These are phyloP conservation scores for Aspergillus sp. DNA, from an alignment of 2,329 filamentous ascomycete species.

Conservation along the genomic window DNA sequence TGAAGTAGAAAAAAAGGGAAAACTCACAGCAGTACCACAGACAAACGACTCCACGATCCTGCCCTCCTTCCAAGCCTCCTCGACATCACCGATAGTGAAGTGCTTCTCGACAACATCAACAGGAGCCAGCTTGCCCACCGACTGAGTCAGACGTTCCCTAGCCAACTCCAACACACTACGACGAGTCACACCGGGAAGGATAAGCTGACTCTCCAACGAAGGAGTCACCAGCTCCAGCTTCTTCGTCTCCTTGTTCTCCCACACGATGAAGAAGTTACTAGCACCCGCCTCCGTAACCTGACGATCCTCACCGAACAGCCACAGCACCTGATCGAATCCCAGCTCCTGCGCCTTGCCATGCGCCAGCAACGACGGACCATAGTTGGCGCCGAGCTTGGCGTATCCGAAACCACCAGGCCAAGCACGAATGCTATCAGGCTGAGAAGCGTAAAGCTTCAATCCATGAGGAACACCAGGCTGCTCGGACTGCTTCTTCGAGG, in stretches of 20 bases:
- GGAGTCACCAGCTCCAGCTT: slow-evolving; percentile 76
- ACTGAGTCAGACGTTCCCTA: slow-evolving; percentile 58
- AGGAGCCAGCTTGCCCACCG: slow-evolving; percentile 59
- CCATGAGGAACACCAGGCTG: slow-evolving; percentile 24
- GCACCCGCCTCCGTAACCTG: slow-evolving; percentile 89
- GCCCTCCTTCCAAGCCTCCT: slow-evolving; percentile 71
- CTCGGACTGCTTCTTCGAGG: slow-evolving; percentile 30
- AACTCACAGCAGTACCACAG: slow-evolving; percentile 77
- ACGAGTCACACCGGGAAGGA: slow-evolving; percentile 86
- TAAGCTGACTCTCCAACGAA: slow-evolving; percentile 77
- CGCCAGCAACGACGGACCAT: slow-evolving; percentile 78
- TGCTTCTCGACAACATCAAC: slow-evolving; percentile 80
- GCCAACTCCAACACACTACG: slow-evolving; percentile 75
- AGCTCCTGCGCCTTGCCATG: slow-evolving; percentile 71
- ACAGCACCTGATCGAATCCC: slow-evolving; percentile 90
- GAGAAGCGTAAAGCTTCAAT: slow-evolving; percentile 74
- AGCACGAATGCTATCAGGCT: slow-evolving; percentile 80
- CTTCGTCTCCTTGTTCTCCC: slow-evolving; percentile 60
- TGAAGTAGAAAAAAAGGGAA: not conserved
- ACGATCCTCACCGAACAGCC: slow-evolving; percentile 78
- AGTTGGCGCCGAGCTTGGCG: slow-evolving; percentile 92
- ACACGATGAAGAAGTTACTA: slow-evolving; percentile 88
- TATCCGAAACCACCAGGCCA: slow-evolving; percentile 94
- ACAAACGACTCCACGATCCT: slow-evolving; percentile 82
- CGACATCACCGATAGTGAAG: slow-evolving; percentile 78